Conservation (phyloP, 2,329 filamentous ascomycete species). For the Cercospora beticola region DNA sequence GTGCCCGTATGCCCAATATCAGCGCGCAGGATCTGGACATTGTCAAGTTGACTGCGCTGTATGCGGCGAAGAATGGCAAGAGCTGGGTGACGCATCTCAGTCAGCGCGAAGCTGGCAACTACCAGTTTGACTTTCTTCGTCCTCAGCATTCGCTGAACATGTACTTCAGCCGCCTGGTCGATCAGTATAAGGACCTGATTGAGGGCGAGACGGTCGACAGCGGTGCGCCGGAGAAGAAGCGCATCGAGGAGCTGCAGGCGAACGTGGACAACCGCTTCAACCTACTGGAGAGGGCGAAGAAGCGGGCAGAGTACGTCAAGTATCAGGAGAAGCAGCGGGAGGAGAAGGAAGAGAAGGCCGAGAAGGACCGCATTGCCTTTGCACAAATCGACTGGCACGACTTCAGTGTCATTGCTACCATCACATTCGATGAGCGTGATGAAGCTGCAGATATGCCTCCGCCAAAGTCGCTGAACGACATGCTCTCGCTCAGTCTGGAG, state of each 20-base stretch:
- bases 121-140: constrained; percentile 92
- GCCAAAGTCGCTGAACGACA: constrained; percentile 82
- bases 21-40: constrained; percentile 85
- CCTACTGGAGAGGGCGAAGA: constrained; percentile 75
- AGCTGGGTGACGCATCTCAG: constrained; percentile 87
- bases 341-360: constrained; percentile 83
- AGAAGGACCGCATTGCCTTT: constrained; percentile 73
- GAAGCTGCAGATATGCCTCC: constrained; percentile 83
- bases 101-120: constrained; percentile 85
- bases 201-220: constrained; percentile 67
- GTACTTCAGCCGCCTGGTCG: constrained; percentile 88
- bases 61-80: constrained; percentile 88
- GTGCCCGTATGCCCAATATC: constrained; percentile 94
- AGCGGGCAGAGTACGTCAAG: constrained; percentile 83
- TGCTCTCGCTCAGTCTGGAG: constrained; percentile 91
- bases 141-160: constrained; percentile 95
- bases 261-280: constrained; percentile 79
- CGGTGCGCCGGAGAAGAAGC: constrained; percentile 68
- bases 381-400: constrained; percentile 97
- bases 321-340: constrained; percentile 81
- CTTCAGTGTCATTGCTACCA: constrained; percentile 92
- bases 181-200: constrained; percentile 85
- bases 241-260: constrained; percentile 68
- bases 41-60: constrained; percentile 76
- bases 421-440: constrained; percentile 85